Evolutionary conservation across 345 rosid genomes (phyloP), one percentile per base, ranked within the genome.

Genomic region (Syzygium grande): DNA sequence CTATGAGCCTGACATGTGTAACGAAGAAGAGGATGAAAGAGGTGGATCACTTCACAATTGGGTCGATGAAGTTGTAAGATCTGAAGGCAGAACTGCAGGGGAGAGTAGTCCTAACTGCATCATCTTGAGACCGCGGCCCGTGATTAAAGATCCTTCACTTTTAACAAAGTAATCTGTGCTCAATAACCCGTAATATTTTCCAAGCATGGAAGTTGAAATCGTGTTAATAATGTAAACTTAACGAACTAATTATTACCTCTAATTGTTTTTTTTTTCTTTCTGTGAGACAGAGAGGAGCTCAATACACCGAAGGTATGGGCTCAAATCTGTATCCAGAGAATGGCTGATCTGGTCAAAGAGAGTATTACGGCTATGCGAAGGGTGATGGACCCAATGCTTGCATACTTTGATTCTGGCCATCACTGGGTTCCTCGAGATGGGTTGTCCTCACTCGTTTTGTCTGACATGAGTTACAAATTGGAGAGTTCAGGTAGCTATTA

Each of bases 11-110:
- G 92, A 94, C 79, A 87, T 85, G 23, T 86, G 87, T 77, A 88
- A 85, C 63, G 95, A 92, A 91, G 89, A 90, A 43, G 89, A 91
- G 83, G 93, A 91, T 86, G 94, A 91, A 88, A 93, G 98, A 88
- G 95, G 88, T 61, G 98, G 93, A 87, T 88, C 92, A 29, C 97
- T 93, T 86, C 96, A 92, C 90, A 95, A 96, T 91, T 98, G 99
- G 99, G 96, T 98, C 30, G 95, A 96, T 88, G 99, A 96, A 94
- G 99, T 98, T 58, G 95, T 98, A 87, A 93, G 98, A 93, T 92
- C 95, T 87, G 99, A 98, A 92, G 97, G 97, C 34, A 92, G 98
- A 93, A 94, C 92, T 90, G 91, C 86, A 21, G 90, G 86, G 89
- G 95, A 95, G 90, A 56, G 85, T 89, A 91, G 94, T 84, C 94